Conservation (phyloP, 805 yeast genomes). For the Suhomyces prunicola region DNA sequence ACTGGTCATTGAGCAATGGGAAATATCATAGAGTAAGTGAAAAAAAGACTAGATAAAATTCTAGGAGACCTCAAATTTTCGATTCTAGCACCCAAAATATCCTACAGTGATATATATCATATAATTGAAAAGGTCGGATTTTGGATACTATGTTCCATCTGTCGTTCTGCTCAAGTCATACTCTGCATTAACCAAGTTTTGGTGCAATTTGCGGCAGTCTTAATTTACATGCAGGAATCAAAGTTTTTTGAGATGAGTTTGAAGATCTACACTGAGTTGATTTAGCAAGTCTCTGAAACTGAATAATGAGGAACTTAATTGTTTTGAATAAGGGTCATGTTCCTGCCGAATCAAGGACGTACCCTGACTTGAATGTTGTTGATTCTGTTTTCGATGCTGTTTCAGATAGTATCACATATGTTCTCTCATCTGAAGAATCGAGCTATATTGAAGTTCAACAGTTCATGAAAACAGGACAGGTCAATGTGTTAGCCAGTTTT, state of each 20-base stretch:
- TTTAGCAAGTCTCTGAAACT: background rate
- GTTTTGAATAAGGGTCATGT: slow-evolving; percentile 55
- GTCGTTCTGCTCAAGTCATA: background rate
- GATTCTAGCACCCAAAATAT: background rate
- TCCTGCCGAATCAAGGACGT: slow-evolving; percentile 50
- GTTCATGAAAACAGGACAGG: slow-evolving; percentile 61
- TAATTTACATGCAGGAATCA: slow-evolving; percentile 1
- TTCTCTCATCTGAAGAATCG: slow-evolving; percentile 51
- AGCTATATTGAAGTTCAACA: slow-evolving; percentile 73
- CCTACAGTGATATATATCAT: background rate
- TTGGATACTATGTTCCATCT: background rate
- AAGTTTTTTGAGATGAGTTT: slow-evolving; percentile 3
- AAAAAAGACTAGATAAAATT: too few species aligned
- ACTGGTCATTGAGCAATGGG: background rate
- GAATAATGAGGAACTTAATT: slow-evolving; percentile 46
- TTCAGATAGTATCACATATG: slow-evolving; percentile 68
- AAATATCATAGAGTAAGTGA: background rate
- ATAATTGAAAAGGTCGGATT: background rate
- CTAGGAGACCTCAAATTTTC: too few species aligned
- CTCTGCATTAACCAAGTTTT: background rate
- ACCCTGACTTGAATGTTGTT: slow-evolving; percentile 59
- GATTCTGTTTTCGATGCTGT: slow-evolving; percentile 67
- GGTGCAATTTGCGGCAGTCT: background rate
- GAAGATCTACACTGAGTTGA: background rate
- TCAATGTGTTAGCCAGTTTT: slow-evolving; percentile 57